Percentiles rank a stretch among this genome's conserved stretches.
Conservation (phyloP, 352 stramenopile species). For the Saprolegnia diclina region DNA sequence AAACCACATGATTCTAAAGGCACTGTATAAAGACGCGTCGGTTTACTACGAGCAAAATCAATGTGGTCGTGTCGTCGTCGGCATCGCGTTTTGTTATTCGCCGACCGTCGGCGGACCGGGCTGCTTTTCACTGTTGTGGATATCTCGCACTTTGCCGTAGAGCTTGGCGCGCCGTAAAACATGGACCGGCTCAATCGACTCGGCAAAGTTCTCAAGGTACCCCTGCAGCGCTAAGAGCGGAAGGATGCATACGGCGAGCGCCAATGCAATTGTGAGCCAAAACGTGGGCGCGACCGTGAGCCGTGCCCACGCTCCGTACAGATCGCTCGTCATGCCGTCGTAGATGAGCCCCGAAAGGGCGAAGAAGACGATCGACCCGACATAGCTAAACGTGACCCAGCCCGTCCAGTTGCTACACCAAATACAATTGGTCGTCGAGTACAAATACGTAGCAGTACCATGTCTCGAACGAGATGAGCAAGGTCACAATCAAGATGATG, state of each 20-base stretch:
- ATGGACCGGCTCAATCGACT: constrained; percentile 57
- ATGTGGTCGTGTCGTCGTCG: background rate
- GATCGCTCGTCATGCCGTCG: constrained; percentile 41
- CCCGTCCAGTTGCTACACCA: constrained; percentile 49
- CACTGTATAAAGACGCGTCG: too few species aligned
- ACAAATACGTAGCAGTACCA: constrained; percentile 29
- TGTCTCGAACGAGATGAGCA: constrained; percentile 76
- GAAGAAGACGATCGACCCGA: constrained; percentile 46
- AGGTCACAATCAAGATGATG: constrained; percentile 90
- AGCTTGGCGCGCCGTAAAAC: constrained; percentile 49
- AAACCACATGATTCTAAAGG: too few species aligned
- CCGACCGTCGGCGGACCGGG: background rate
- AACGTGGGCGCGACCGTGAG: constrained; percentile 40
- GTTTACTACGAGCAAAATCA: too few species aligned
- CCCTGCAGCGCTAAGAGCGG: constrained; percentile 64
- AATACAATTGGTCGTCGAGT: background rate
- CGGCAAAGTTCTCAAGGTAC: constrained; percentile 72
- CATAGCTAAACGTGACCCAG: constrained; percentile 39
- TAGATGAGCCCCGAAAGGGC: constrained; percentile 46
- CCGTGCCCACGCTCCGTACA: constrained; percentile 46
- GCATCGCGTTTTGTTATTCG: background rate
- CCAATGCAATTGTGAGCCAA: constrained; percentile 55
- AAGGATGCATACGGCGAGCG: constrained; percentile 40
- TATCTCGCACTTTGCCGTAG: background rate
- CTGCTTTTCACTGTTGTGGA: background rate